These are phyloP conservation scores for Phaeosphaeriaceae sp. DNA, from an alignment of 2,329 filamentous ascomycete species.

Conservation along the genomic window DNA sequence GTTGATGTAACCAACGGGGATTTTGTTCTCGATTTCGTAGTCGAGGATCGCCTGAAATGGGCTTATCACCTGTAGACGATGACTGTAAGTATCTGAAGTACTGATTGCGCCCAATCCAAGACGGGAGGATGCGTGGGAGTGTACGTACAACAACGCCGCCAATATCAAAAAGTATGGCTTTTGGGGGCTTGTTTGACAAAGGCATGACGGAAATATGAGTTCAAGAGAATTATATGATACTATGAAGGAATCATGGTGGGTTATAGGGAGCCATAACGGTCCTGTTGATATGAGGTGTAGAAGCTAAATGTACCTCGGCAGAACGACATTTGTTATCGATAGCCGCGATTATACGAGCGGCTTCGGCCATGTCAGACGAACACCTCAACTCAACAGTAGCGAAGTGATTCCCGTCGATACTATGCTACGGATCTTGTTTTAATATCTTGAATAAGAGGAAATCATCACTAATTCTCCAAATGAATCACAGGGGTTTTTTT, in stretches of 20 bases:
- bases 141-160: conserved; percentile 91
- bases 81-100: conserved; percentile 3
- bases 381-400: neutral
- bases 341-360: conserved; percentile 6
- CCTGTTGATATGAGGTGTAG: conserved; percentile 8
- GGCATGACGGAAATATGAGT: conserved; percentile 11
- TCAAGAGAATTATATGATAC: neutral
- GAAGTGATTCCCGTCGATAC: conserved; percentile 17
- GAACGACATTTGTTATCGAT: conserved; percentile 24
- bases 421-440: neutral
- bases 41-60: conserved; percentile 93
- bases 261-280: conserved; percentile 21
- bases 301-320: conserved; percentile 30
- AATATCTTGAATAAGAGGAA: too few species aligned
- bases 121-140: conserved; percentile 4
- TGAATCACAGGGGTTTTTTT: too few species aligned
- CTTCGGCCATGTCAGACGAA: neutral
- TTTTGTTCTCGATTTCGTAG: conserved; percentile 77
- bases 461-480: too few species aligned
- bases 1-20: conserved; percentile 91
- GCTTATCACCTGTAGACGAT: conserved; percentile 71
- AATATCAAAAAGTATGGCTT: conserved; percentile 80
- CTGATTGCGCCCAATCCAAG: neutral
- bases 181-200: conserved; percentile 17
- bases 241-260: conserved; percentile 23